phyloP scores from a whole-genome alignment of 2,329 filamentous ascomycete species.

The Fusarium armeniacum region DNA sequence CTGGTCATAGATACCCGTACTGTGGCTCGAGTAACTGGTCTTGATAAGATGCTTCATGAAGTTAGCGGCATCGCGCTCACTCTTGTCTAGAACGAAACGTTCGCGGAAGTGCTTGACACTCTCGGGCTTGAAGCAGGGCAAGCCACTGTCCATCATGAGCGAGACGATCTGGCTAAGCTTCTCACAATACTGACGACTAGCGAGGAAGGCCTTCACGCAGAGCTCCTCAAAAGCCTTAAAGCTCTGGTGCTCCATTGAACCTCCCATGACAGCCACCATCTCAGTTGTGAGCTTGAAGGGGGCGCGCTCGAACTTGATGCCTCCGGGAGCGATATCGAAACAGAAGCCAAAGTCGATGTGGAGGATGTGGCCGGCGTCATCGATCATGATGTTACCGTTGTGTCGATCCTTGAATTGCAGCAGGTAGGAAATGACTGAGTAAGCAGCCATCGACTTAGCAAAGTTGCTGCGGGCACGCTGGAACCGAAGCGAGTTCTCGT shows the following conservation, averaged over 20 bases:
- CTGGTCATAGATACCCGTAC: slow-evolving; percentile 95
- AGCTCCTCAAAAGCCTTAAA: slow-evolving; percentile 98
- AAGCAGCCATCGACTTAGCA: slow-evolving; percentile 99
- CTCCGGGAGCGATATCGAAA: slow-evolving; percentile 97
- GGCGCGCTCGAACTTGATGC: slow-evolving; percentile 96
- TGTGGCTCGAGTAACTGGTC: slow-evolving; percentile 91
- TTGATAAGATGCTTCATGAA: slow-evolving; percentile 91
- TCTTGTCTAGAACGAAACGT: slow-evolving; percentile 92
- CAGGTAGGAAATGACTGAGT: slow-evolving; percentile 95
- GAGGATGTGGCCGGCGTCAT: slow-evolving; percentile 95
- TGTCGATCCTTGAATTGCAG: slow-evolving; percentile 99
- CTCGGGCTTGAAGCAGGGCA: slow-evolving; percentile 98
- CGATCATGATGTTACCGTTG: slow-evolving; percentile 99
- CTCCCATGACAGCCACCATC: slow-evolving; percentile 99
- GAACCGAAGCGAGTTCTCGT: slow-evolving; percentile 93
- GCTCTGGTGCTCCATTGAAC: slow-evolving; percentile 83
- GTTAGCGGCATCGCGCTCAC: slow-evolving; percentile 91
- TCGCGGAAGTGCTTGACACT: slow-evolving; percentile 93
- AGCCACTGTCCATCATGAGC: slow-evolving; percentile 94
- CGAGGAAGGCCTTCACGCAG: slow-evolving; percentile 94
- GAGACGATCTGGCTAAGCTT: slow-evolving; percentile 91
- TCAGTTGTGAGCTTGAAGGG: slow-evolving; percentile 98
- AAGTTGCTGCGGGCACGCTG: slow-evolving; percentile 97
- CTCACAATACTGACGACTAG: slow-evolving; percentile 85
- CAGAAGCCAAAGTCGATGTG: slow-evolving; percentile 99